These are phyloP conservation scores for Botrytis cinerea DNA, from an alignment of 2,329 filamentous ascomycete species.

Conservation along the genomic window DNA sequence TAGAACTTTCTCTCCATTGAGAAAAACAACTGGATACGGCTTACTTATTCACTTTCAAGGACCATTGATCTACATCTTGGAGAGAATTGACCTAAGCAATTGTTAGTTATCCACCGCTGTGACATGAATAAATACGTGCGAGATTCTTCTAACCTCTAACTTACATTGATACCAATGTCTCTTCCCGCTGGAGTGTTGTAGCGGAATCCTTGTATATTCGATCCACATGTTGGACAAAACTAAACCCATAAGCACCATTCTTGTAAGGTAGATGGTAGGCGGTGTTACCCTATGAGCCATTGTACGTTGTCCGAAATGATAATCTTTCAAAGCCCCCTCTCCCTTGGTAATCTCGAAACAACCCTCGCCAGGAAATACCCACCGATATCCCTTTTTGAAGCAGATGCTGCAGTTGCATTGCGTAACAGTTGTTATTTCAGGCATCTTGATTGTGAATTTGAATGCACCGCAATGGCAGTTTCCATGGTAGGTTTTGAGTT, in stretches of 20 bases:
- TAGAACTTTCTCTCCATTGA: not conserved
- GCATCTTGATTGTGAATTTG: slow-evolving; percentile 53
- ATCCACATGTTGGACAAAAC: slow-evolving; percentile 57
- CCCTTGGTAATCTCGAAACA: slow-evolving; percentile 52
- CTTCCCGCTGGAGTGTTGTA: slow-evolving; percentile 39
- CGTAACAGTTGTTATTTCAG: slow-evolving; percentile 57
- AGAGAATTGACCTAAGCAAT: slow-evolving; percentile 29
- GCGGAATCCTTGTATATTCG: slow-evolving; percentile 44
- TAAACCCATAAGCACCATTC: slow-evolving; percentile 33
- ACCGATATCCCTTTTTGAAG: slow-evolving; percentile 51
- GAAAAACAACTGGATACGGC: not conserved
- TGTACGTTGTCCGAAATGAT: slow-evolving; percentile 47
- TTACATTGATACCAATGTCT: slow-evolving; percentile 48
- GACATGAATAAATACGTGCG: too few relatives aligned
- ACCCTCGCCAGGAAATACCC: slow-evolving; percentile 40
- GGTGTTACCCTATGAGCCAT: slow-evolving; percentile 46
- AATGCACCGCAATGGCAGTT: slow-evolving; percentile 60
- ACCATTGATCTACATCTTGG: slow-evolving; percentile 30
- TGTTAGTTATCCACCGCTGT: not conserved
- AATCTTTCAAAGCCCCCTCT: slow-evolving; percentile 46
- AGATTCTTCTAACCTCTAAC: slow-evolving; percentile 18
- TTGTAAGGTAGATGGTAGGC: not conserved
- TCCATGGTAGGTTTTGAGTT: slow-evolving; percentile 47
- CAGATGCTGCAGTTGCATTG: slow-evolving; percentile 72
- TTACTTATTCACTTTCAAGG: slow-evolving; percentile 27